Conservation (phyloP, 139 green algal species). For the Micractinium sp. region DNA sequence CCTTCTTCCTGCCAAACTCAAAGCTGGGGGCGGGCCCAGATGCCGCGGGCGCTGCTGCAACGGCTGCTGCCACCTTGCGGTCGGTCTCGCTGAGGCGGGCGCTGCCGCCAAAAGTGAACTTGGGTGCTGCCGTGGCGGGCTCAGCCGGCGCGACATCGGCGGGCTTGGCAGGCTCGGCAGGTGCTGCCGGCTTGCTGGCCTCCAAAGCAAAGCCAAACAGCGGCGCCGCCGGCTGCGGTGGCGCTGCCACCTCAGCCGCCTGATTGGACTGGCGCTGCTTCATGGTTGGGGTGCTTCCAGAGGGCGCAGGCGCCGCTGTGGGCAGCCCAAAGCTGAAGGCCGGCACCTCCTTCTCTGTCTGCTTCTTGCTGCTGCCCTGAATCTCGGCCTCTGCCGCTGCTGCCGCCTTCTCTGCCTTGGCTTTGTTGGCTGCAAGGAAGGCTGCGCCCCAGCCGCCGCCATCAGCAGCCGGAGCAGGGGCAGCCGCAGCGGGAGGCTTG, state of each 20-base stretch:
- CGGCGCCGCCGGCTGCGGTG: background rate
- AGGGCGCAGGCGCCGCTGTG: no score
- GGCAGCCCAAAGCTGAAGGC: constrained; percentile 30
- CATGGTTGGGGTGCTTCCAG: background rate
- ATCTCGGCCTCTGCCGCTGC: background rate
- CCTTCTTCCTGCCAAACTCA: constrained; percentile 11
- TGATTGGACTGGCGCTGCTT: background rate
- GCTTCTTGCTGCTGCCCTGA: constrained; percentile 9
- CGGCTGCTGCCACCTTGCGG: constrained; percentile 18
- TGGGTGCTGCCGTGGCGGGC: background rate
- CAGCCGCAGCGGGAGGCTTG: background rate
- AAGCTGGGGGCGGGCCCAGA: constrained; percentile 7
- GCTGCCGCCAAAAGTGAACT: constrained; percentile 34
- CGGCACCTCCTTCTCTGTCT: background rate
- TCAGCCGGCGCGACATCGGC: background rate
- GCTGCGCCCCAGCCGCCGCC: constrained; percentile 13
- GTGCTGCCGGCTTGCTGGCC: background rate
- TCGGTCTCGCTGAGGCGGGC: constrained; percentile 1
- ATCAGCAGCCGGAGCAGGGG: background rate
- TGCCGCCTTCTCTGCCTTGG: background rate
- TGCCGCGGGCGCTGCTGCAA: background rate
- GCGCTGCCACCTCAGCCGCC: background rate
- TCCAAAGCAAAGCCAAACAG: constrained; percentile 5
- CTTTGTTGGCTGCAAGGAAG: constrained; percentile 18
- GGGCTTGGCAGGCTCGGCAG: background rate